A percentile compares a stretch with the other conserved stretches of the same genome.
phyloP scores from a whole-genome alignment of 164 flowering plant species.

The Nelumbo lutea region DNA sequence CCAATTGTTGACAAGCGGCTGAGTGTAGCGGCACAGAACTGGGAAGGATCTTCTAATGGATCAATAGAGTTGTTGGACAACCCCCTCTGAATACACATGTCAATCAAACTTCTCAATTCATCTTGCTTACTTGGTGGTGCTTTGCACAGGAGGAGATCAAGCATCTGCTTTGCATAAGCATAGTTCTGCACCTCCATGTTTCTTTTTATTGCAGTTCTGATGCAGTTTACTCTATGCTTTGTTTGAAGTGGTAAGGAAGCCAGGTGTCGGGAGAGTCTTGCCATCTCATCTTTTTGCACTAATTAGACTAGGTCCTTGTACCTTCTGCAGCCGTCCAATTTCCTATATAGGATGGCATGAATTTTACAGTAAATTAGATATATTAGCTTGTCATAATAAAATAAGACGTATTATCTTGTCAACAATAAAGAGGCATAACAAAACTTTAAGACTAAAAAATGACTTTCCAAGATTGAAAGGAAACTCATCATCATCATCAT shows the following conservation, averaged over 20 bases:
- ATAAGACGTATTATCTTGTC: not conserved
- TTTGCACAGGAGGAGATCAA: constrained; percentile 85
- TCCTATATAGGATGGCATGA: constrained; percentile 43
- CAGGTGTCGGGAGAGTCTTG: constrained; percentile 88
- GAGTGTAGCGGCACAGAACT: constrained; percentile 93
- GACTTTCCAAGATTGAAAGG: no score
- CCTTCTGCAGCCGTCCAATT: constrained; percentile 85
- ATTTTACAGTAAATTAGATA: not conserved
- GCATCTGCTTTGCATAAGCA: constrained; percentile 94
- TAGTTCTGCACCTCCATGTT: constrained; percentile 98
- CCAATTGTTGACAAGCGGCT: constrained; percentile 98
- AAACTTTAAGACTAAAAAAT: no score
- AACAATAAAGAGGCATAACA: no score
- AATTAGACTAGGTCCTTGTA: constrained; percentile 88
- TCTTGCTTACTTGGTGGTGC: constrained; percentile 95
- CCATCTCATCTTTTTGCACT: constrained; percentile 99
- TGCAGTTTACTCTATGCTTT: constrained; percentile 89
- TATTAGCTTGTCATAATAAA: not conserved
- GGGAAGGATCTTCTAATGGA: constrained; percentile 95
- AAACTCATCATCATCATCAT: no score
- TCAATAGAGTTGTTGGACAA: constrained; percentile 90
- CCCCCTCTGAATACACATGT: constrained; percentile 90
- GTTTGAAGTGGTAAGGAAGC: constrained; percentile 93
- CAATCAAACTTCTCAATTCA: constrained; percentile 82
- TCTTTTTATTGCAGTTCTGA: constrained; percentile 91